phyloP scores from a whole-genome alignment of 192 early-diverging fungal species.

The Pecoramyces ruminantium region DNA sequence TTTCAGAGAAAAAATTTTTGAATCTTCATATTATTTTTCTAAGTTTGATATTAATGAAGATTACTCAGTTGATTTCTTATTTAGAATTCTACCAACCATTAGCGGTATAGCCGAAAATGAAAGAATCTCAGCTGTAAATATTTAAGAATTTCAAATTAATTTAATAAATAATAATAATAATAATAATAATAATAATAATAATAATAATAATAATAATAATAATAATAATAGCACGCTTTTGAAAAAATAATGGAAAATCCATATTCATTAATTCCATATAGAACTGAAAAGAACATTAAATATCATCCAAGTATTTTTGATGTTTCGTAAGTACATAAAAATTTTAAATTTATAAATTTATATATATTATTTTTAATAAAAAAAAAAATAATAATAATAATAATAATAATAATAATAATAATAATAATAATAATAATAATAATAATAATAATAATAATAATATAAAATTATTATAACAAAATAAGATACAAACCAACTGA shows the following conservation, averaged over 20 bases:
- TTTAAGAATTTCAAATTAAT: no score
- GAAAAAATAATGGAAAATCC: background rate
- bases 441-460: no score
- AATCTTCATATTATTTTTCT: slow-evolving; percentile 18
- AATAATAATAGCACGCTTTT: background rate
- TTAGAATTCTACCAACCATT: slow-evolving; percentile 13
- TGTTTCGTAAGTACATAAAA: background rate
- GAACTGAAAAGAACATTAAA: background rate
- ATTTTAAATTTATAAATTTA: no score
- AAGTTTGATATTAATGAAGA: slow-evolving; percentile 26
- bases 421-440: no score
- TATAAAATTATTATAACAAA: no score
- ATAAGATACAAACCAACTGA: background rate
- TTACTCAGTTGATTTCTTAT: slow-evolving; percentile 34
- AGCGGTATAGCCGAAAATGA: slow-evolving; percentile 23
- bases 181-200: no score
- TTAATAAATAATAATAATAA: no score
- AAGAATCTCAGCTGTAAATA: slow-evolving; percentile 24
- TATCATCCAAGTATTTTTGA: background rate
- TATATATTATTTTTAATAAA: no score
- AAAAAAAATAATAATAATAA: no score
- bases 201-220: slow-evolving; percentile 4
- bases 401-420: no score
- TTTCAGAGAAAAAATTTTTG: slow-evolving; percentile 15
- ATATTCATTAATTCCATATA: background rate